Base-by-base conservation (phyloP, 306 rosid species). In the Lotus japonicus region DNA sequence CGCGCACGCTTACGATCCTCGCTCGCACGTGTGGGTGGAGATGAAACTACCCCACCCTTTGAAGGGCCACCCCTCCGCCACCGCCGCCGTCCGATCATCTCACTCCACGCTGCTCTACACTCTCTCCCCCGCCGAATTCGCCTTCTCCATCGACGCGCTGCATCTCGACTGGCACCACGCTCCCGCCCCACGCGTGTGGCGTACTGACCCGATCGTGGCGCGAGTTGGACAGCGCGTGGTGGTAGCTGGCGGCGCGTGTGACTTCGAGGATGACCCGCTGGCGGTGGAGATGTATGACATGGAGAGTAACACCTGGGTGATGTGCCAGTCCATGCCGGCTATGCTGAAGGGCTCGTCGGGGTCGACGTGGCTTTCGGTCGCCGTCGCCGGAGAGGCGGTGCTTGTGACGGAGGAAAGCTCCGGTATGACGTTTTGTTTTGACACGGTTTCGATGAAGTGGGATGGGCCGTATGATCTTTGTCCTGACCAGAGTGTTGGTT, bases 1-100 rank as follows among this genome's bases (percentile, higher is more conserved):
- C 54, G 13, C 84, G 2, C 85, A 80, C 52, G 96, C 92, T 0
- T 92, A 85, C 63, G 98, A 92, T 60, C 89, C 96, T 2, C 89
- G 86, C 28, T 89, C 98, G 1, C 74, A 58, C 70, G 73, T 64
- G 9, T 89, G 98, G 98, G 0, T 92, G 12, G 31, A 73, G 49
- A 72, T 84, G n/a, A n/a, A n/a, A n/a, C n/a, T n/a, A n/a, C n/a
- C n/a, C n/a, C n/a, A n/a, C n/a, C n/a, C n/a, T n/a, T n/a, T n/a
- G n/a, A n/a, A n/a, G n/a, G n/a, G n/a, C n/a, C n/a, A n/a, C n/a
- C n/a, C n/a, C n/a, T n/a, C n/a, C n/a, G 26, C 26, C 64, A 2
- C 74, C 56, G 74, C 95, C 5, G 13, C 79, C 50, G 70, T 91
- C 68, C 84, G 84, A 14, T 87, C 95, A 8, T 83, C 98, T 0